Conservation (phyloP, 768 basidiomycete genomes). For the Hericium alpestre region DNA sequence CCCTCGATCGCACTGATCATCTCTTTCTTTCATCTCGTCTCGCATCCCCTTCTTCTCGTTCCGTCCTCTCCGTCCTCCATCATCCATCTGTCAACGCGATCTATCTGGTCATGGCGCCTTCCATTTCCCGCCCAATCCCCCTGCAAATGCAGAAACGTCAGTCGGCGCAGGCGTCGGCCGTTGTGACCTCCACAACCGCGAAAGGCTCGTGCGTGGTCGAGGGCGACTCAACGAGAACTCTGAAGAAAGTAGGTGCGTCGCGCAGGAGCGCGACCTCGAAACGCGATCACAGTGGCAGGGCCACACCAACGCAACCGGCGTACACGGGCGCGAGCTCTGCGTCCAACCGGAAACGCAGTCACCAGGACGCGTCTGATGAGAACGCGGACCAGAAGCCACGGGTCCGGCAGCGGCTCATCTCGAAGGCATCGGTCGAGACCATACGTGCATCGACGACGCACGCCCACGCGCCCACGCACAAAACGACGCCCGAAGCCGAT, state of each 20-base stretch:
- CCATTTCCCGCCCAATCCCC: constrained; percentile 10
- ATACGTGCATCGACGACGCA: constrained; percentile 5
- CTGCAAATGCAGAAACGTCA: constrained; percentile 4
- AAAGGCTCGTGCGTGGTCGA: background rate
- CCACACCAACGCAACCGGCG: background rate
- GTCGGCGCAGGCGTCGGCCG: constrained; percentile 5
- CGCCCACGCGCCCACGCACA: background rate
- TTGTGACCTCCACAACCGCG: constrained; percentile 2
- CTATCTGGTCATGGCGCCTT: constrained; percentile 6
- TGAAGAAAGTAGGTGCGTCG: constrained; percentile 1
- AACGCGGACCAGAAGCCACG: constrained; percentile 8
- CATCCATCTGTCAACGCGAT: background rate
- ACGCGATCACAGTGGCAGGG: background rate
- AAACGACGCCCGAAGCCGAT: background rate
- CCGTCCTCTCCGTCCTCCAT: background rate
- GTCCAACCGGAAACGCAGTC: constrained; percentile 8
- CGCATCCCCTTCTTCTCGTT: background rate
- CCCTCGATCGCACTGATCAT: constrained; percentile 1
- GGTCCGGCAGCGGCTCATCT: constrained; percentile 12
- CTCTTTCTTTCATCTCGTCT: background rate
- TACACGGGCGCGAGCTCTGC: background rate
- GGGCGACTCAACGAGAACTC: background rate
- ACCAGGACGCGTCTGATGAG: constrained; percentile 11
- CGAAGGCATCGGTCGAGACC: constrained; percentile 13
- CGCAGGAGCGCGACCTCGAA: background rate